These are phyloP conservation scores for Podila minutissima DNA, from an alignment of 192 early-diverging fungal species.

Conservation along the genomic window DNA sequence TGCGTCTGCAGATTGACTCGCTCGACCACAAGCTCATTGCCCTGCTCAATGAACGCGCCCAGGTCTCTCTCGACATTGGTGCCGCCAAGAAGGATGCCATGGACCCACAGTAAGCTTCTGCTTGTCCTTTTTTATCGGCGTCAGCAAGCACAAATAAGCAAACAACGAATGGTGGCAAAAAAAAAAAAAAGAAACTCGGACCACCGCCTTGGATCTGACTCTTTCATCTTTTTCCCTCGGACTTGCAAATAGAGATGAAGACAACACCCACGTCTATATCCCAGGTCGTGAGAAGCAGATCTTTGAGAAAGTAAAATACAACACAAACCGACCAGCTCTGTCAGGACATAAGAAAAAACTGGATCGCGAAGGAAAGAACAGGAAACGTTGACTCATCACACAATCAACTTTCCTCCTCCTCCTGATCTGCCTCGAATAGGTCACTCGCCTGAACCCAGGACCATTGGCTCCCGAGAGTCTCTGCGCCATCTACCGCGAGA, in stretches of 20 bases:
- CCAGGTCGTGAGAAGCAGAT: constrained; percentile 82
- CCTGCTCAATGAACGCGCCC: constrained; percentile 69
- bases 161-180: not conserved
- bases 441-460: constrained; percentile 77
- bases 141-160: not conserved
- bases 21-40: not conserved
- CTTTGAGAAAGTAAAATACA: constrained; percentile 69
- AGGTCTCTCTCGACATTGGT: constrained; percentile 82
- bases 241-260: constrained; percentile 21
- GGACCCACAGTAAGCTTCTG: constrained; percentile 10
- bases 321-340: not conserved
- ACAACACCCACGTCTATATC: constrained; percentile 74
- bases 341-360: no score
- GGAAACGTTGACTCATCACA: no score
- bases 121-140: not conserved
- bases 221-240: not conserved
- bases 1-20: constrained; percentile 55
- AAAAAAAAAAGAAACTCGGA: no score
- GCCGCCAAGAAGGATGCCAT: constrained; percentile 65
- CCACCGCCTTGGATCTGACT: not conserved
- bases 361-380: no score
- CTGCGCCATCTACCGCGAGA: constrained; percentile 67
- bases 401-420: no score
- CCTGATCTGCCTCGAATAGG: constrained; percentile 28
- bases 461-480: constrained; percentile 64